Base-by-base conservation (phyloP, 2,329 filamentous ascomycete genomes). In the Epichloe gansuensis region DNA sequence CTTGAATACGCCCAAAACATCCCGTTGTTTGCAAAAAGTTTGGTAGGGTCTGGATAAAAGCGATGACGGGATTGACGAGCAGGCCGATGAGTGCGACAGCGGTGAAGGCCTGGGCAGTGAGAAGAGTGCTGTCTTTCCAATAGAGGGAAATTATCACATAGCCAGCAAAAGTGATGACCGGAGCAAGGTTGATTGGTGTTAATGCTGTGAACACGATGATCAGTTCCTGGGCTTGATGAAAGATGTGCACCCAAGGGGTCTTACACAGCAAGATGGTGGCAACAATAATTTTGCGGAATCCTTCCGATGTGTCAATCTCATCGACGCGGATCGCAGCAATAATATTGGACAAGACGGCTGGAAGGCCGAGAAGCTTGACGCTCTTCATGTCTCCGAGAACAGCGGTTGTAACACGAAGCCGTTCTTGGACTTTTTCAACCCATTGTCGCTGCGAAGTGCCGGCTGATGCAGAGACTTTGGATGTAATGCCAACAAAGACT, bases 101-200 rank as follows among this genome's bases (percentile, higher is more conserved):
- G 0, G 62, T 66, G 40, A 67, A 71, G 0, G 68, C 61, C 5
- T 56, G 62, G 2, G 61, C 60, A 0, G 62, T 56, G 8, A 60
- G 57, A 27, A 68, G 52, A 55, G 51, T 50, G 1, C 48, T 17
- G 0, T 61, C 59, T 0, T 65, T 62, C 11, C 65, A 55, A 1
- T 64, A 65, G 31, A 34, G 12, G 2, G 61, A 54, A 6, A 58
- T 63, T 23, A 64, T 49, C 1, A 56, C 56, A 31, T 64, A 64
- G 1, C 35, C 0, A 46, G 45, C 23, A 64, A 40, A 2, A 57
- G 21, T 54, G 55, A 56, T 12, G 47, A 42, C 23, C 2, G 38
- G 47, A 49, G 38, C 38, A 49, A 40, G 47, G 47, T 38, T 49
- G 38, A 49, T 49, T 3, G 57, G 56, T 1, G 52, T 51, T 2